These are phyloP conservation scores for Cunninghamia lanceolata DNA, from an alignment of 75 land plant genomes.

Conservation along the genomic window DNA sequence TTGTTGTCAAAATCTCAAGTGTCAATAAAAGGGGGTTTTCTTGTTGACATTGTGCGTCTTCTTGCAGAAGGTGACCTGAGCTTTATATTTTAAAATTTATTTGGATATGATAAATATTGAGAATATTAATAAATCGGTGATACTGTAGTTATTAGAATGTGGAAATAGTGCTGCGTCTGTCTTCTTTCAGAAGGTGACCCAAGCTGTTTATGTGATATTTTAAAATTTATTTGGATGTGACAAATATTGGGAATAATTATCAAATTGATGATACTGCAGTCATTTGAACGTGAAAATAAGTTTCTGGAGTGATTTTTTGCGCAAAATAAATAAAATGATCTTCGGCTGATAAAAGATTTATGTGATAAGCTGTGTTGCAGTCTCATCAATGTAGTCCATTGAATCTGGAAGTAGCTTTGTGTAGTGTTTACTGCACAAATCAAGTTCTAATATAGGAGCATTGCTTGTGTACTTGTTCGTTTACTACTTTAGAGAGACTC, in stretches of 20 bases:
- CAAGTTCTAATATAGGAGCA: too few relatives aligned
- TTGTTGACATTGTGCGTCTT: background rate
- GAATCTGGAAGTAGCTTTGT: too few relatives aligned
- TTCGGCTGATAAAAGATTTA: background rate
- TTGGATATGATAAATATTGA: background rate
- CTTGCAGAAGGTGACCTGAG: background rate
- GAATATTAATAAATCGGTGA: background rate
- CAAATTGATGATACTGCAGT: background rate
- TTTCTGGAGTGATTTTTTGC: background rate
- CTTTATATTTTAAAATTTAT: background rate
- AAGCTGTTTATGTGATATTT: background rate
- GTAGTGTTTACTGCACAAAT: too few relatives aligned
- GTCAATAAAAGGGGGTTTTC: background rate
- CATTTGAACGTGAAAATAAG: background rate
- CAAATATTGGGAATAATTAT: background rate
- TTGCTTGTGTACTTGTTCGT: too few relatives aligned
- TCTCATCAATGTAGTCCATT: background rate
- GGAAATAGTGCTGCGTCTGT: background rate
- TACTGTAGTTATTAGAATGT: background rate
- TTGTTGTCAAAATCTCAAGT: background rate
- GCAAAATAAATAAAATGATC: background rate
- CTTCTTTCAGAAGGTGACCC: constrained; percentile 5
- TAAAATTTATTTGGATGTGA: background rate
- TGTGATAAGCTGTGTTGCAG: background rate
- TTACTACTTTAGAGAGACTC: too few relatives aligned